Evolutionary conservation across 306 rosid genomes (phyloP), one percentile per base, ranked within the genome.

Genomic region (Hippophae tibetana): DNA sequence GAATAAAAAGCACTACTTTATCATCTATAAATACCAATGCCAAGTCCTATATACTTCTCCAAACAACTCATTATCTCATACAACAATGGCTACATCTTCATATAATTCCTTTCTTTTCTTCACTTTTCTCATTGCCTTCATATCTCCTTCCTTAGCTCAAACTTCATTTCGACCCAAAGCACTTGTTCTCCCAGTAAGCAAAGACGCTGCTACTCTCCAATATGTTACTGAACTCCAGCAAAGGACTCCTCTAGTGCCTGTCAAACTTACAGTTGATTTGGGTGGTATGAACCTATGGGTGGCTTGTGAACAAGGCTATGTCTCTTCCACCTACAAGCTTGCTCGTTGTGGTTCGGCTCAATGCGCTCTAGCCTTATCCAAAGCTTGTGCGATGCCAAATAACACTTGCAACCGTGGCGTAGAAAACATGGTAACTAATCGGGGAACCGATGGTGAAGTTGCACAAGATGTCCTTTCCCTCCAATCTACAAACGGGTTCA

Each of bases 261-360:
- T 75, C 5, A 88, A 85, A 9, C 74, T 88, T 7, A 79, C 86
- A 1, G 10, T 85, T 0, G 90, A 88, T 18, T 84, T 88, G 0
- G 86, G 89, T 1, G 84, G 86, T 4, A 78, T 61, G 8, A 76
- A 65, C 69, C 65, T 77, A 12, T 86, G 90, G 90, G 86, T 81
- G 1, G 79, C 82, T 8, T 83, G 89, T 23, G 81, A 77, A 7
- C 9, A 58, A 8, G 64, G 62, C 55, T 78, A 74, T 50, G 60
- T 40, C 43, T 84, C 96, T 13, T 82, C 84, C 43, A 78, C 84
- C 18, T 76, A 68, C 8, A 81, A 74, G 57, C 74, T 83, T 0
- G 57, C 45, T 6, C 84, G 49, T 3, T 84, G 87, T 57, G 65
- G 74, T 31, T 68, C 88, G 0, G 46, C 87, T 12, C 86, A 72